Evolutionary conservation across 202 grass and related monocot genomes (phyloP).

Genomic region (Hordeum pubiflorum): DNA sequence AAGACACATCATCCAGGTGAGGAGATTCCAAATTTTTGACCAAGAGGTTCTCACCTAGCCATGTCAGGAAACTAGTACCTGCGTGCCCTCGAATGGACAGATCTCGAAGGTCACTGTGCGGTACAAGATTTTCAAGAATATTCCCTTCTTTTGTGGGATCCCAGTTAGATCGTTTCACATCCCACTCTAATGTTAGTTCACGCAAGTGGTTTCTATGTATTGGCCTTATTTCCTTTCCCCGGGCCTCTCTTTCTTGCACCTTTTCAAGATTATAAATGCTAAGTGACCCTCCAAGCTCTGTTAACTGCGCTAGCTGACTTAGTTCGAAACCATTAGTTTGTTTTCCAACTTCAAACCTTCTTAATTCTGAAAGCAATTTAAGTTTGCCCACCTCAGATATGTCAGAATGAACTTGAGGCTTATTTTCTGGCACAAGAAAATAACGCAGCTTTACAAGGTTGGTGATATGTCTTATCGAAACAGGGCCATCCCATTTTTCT

Average conservation of each 20-base stretch:
- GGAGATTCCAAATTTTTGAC: neutral
- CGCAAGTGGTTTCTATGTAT: neutral
- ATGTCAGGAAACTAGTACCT: neutral
- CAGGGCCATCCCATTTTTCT: neutral
- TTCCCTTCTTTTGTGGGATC: accelerated
- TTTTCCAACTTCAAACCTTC: neutral
- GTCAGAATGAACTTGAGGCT: neutral
- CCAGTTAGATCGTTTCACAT: accelerated
- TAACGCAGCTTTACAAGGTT: neutral
- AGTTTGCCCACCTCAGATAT: neutral
- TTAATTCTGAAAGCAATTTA: neutral
- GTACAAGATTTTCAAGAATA: neutral
- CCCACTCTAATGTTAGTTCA: neutral
- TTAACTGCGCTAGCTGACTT: neutral
- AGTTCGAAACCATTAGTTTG: neutral
- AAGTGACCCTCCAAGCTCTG: neutral
- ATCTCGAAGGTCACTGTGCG: neutral
- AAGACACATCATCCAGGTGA: neutral
- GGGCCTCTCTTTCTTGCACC: neutral
- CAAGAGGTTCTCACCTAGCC: neutral
- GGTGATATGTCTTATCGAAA: neutral
- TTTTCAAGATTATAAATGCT: neutral
- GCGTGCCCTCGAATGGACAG: neutral
- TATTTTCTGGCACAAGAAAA: neutral
- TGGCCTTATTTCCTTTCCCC: neutral